Evolutionary conservation across 257 asterid genomes (phyloP).

Genomic region (Lantana camara): DNA sequence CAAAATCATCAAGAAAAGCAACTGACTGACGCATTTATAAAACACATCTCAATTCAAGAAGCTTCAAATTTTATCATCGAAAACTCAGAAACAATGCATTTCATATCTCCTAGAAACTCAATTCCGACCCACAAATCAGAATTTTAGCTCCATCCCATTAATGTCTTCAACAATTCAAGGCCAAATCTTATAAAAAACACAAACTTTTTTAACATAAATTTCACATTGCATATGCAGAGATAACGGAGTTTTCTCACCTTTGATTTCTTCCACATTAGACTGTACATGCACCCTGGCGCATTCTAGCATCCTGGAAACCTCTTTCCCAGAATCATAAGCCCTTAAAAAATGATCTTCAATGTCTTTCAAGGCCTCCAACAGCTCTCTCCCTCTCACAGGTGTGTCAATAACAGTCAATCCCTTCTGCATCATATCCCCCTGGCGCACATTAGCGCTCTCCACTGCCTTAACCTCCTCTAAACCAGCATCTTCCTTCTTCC

Average conservation of each 20-base stretch:
- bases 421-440: slow-evolving; percentile 50
- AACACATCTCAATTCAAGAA: not conserved
- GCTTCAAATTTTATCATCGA: not conserved
- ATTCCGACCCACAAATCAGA: no score
- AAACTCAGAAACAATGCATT: no score
- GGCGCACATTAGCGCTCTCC: slow-evolving; percentile 39
- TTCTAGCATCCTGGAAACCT: slow-evolving; percentile 88
- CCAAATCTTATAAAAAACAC: no score
- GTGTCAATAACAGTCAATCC: slow-evolving; percentile 66
- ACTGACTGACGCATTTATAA: not conserved
- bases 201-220: no score
- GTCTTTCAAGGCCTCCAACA: slow-evolving; percentile 81
- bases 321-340: slow-evolving; percentile 93
- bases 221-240: no score
- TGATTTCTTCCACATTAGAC: slow-evolving; percentile 82
- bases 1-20: not conserved
- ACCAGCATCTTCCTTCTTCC: slow-evolving; percentile 33
- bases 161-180: no score
- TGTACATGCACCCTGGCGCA: slow-evolving; percentile 79
- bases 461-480: slow-evolving; percentile 37
- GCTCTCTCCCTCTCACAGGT: slow-evolving; percentile 81
- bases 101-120: no score
- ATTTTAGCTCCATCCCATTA: no score
- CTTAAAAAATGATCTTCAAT: slow-evolving; percentile 77
- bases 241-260: slow-evolving; percentile 50